Percentiles rank a stretch among this genome's conserved stretches.
Conservation (phyloP, 106 monocot species). For the Dendrobium catenatum region DNA sequence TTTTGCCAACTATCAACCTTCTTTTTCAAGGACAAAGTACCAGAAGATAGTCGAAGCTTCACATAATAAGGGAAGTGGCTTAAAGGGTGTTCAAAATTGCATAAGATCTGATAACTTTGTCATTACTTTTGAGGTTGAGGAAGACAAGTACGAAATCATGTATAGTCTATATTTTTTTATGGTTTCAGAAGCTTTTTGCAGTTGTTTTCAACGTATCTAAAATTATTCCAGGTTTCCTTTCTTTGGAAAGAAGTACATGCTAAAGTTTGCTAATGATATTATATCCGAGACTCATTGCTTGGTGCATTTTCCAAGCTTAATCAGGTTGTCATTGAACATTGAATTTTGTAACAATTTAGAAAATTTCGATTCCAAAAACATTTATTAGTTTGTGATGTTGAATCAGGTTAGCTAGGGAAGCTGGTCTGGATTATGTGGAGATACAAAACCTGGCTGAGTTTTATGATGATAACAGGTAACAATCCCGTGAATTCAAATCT, state of each 20-base stretch:
- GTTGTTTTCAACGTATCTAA: background rate
- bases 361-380: background rate
- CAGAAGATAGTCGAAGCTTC: conserved; percentile 96
- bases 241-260: conserved; percentile 92
- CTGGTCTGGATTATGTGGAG: conserved; percentile 89
- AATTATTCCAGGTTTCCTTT: conserved; percentile 69
- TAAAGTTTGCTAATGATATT: conserved; percentile 76
- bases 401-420: conserved; percentile 85
- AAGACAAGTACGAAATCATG: conserved; percentile 74
- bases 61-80: conserved; percentile 61
- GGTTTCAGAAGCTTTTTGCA: background rate
- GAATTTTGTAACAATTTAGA: background rate
- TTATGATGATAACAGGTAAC: conserved; percentile 96
- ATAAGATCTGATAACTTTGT: conserved; percentile 92
- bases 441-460: conserved; percentile 95
- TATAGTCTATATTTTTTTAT: background rate
- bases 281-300: conserved; percentile 66
- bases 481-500: background rate
- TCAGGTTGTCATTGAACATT: conserved; percentile 43
- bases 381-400: background rate
- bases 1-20: background rate
- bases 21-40: conserved; percentile 78
- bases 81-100: conserved; percentile 62
- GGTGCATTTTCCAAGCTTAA: conserved; percentile 94
- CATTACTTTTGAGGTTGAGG: conserved; percentile 91